Conservation (phyloP, 371 early-diverging fungal genomes). For the Phascolomyces articulosus region DNA sequence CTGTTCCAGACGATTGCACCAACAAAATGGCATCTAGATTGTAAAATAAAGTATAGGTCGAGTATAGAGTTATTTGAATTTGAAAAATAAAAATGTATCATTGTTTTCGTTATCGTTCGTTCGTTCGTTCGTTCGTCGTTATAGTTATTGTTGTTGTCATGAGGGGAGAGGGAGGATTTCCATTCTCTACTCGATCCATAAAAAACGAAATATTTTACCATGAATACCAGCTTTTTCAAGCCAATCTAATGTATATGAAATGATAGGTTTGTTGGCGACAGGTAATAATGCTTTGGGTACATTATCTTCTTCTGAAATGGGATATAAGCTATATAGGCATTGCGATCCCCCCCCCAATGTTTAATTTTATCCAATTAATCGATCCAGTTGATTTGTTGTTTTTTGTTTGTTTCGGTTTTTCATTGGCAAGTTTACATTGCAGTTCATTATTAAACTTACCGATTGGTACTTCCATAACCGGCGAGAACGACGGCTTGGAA, state of each 20-base stretch:
- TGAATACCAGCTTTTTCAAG: slow-evolving; percentile 84
- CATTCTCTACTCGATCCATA: background rate
- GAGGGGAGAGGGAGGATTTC: background rate
- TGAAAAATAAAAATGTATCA: background rate
- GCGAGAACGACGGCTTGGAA: slow-evolving; percentile 83
- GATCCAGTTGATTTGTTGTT: too few relatives aligned
- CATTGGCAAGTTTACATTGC: too few relatives aligned
- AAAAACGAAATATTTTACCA: slow-evolving; percentile 51
- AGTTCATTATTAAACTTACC: slow-evolving; percentile 32
- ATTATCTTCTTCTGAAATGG: slow-evolving; percentile 81
- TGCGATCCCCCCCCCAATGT: too few relatives aligned
- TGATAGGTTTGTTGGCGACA: slow-evolving; percentile 91
- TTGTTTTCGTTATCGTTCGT: too few relatives aligned
- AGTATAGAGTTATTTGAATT: too few relatives aligned
- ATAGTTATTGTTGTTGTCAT: background rate
- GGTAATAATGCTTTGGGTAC: slow-evolving; percentile 92
- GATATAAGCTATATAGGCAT: slow-evolving; percentile 62
- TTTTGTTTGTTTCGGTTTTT: too few relatives aligned
- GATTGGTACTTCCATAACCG: slow-evolving; percentile 73
- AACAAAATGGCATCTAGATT: slow-evolving; percentile 80
- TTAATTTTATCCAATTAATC: too few relatives aligned
- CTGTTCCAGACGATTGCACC: slow-evolving; percentile 48
- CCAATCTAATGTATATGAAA: slow-evolving; percentile 92
- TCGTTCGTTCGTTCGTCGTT: too few relatives aligned
- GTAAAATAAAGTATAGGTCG: too few relatives aligned